A percentile compares a stretch with the other conserved stretches of the same genome.
Evolutionary conservation across 805 yeast species (phyloP).

Genomic region (Martiniozyma abietophila): DNA sequence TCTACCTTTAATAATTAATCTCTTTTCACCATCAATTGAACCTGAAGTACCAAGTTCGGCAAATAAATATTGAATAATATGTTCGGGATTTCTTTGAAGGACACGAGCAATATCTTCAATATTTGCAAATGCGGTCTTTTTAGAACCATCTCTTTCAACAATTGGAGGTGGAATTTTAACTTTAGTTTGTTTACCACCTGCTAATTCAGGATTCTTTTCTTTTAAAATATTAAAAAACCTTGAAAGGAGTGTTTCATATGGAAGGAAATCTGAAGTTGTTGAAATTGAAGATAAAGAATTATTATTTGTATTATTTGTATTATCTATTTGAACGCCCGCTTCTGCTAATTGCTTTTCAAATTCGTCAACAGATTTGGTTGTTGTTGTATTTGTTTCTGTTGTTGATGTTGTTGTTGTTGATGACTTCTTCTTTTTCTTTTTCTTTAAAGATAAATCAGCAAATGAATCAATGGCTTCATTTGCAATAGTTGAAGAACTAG

Average conservation of each 20-base stretch:
- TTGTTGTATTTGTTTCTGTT: no score
- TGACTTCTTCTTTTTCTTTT: slow-evolving; percentile 79
- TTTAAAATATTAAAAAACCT: slow-evolving; percentile 82
- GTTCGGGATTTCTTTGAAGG: slow-evolving; percentile 94
- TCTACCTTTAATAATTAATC: slow-evolving; percentile 95
- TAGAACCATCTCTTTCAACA: slow-evolving; percentile 94
- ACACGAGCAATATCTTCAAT: slow-evolving; percentile 91
- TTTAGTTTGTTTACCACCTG: slow-evolving; percentile 91
- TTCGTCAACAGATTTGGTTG: slow-evolving; percentile 54
- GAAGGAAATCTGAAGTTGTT: slow-evolving; percentile 41
- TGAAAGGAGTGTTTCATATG: slow-evolving; percentile 68
- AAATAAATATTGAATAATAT: slow-evolving; percentile 89
- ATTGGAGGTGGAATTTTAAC: slow-evolving; percentile 96
- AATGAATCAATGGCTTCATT: slow-evolving; percentile 32
- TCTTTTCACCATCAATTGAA: slow-evolving; percentile 95
- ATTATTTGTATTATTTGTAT: slow-evolving; percentile 4
- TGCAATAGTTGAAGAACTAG: slow-evolving; percentile 22
- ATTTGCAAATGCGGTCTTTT: slow-evolving; percentile 93
- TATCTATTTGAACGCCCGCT: slow-evolving; percentile 69
- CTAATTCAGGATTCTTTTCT: slow-evolving; percentile 94
- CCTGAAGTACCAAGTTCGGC: slow-evolving; percentile 99
- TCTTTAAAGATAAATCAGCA: slow-evolving; percentile 57
- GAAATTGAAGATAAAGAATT: slow-evolving; percentile 21
- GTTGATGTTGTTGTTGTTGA: no score
- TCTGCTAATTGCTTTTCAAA: slow-evolving; percentile 84